A percentile compares a stretch with the other conserved stretches of the same genome.
Evolutionary conservation across 1,284 basidiomycete species (phyloP).

Genomic region (Marasmius fiardii): DNA sequence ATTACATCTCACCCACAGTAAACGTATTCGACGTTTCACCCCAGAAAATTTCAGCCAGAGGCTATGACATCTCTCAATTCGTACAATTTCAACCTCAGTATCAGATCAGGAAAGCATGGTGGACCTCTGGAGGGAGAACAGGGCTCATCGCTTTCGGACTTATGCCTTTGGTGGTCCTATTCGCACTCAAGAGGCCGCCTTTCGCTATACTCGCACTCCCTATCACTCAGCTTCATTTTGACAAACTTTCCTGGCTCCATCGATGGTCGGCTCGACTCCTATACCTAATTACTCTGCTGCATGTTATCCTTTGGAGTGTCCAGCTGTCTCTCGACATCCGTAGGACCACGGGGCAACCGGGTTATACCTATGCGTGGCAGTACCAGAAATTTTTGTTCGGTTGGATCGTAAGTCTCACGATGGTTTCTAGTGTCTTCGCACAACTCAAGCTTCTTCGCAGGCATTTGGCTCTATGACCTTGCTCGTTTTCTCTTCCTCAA

Average conservation of each 20-base stretch:
- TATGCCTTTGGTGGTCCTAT: conserved; percentile 71
- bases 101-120: conserved; percentile 71
- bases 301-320: conserved; percentile 75
- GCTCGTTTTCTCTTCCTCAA: conserved; percentile 62
- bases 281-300: conserved; percentile 67
- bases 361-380: conserved; percentile 62
- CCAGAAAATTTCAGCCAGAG: conserved; percentile 10
- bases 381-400: conserved; percentile 76
- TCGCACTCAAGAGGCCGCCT: conserved; percentile 81
- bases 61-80: conserved; percentile 22
- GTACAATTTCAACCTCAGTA: conserved; percentile 44
- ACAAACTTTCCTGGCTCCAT: conserved; percentile 75
- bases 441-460: conserved; percentile 28
- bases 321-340: conserved; percentile 60
- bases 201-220: conserved; percentile 78
- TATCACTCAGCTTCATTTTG: conserved; percentile 69
- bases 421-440: conserved; percentile 5
- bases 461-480: conserved; percentile 71
- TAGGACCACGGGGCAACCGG: conserved; percentile 44
- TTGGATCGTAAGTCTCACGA: conserved; percentile 53
- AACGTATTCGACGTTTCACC: conserved; percentile 30
- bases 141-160: conserved; percentile 80
- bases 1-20: conserved; percentile 65
- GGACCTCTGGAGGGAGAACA: conserved; percentile 73
- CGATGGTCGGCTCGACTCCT: conserved; percentile 73